Percentiles rank a stretch among this genome's conserved stretches.
Evolutionary conservation across 208 protist genomes (phyloP).

Genomic region (Leishmania guyanensis): DNA sequence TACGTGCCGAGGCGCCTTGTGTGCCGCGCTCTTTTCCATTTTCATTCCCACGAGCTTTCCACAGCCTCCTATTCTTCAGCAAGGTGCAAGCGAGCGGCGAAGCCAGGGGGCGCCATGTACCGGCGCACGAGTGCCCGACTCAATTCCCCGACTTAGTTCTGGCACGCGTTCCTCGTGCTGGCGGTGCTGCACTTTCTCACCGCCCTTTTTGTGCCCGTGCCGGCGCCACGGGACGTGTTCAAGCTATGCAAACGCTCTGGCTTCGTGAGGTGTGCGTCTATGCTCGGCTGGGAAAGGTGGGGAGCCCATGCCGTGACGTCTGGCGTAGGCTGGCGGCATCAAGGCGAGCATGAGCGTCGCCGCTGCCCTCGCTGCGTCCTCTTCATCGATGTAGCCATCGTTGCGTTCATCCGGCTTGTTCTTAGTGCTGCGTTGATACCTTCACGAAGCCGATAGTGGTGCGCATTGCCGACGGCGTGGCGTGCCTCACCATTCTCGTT

Average conservation of each 20-base stretch:
- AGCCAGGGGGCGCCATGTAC: slow-evolving; percentile 12
- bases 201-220: slow-evolving; percentile 39
- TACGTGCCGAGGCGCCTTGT: background rate
- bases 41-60: background rate
- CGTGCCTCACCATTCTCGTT: slow-evolving; percentile 39
- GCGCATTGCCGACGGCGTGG: slow-evolving; percentile 31
- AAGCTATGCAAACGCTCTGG: slow-evolving; percentile 11
- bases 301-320: slow-evolving; percentile 16
- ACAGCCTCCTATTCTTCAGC: background rate
- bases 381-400: slow-evolving; percentile 45
- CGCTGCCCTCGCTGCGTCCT: slow-evolving; percentile 45
- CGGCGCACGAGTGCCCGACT: slow-evolving; percentile 20
- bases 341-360: slow-evolving; percentile 39
- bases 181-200: slow-evolving; percentile 29
- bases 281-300: slow-evolving; percentile 45
- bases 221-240: slow-evolving; percentile 45
- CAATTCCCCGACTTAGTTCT: slow-evolving; percentile 18
- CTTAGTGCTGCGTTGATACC: slow-evolving; percentile 21
- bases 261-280: slow-evolving; percentile 30
- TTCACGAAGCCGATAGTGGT: slow-evolving; percentile 34
- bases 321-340: slow-evolving; percentile 36
- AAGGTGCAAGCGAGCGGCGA: background rate
- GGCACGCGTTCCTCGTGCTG: slow-evolving; percentile 25
- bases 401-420: slow-evolving; percentile 26
- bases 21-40: background rate